phyloP scores from a whole-genome alignment of 2,329 filamentous ascomycete species.

The Ustulina deusta region DNA sequence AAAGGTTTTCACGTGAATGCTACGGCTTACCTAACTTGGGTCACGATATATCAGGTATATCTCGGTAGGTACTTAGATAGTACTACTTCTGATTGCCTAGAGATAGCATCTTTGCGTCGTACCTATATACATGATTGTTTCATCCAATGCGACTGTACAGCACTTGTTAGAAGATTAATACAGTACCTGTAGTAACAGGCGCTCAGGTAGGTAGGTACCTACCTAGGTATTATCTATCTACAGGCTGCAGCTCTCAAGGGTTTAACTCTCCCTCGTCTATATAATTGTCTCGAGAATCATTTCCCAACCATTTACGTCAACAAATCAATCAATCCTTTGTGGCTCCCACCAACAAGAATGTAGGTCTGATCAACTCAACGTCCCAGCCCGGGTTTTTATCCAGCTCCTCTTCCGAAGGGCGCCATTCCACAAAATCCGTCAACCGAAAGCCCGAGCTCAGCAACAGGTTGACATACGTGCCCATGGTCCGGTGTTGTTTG shows the following conservation, averaged over 20 bases:
- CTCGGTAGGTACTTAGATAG: too few relatives aligned
- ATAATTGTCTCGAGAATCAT: too few relatives aligned
- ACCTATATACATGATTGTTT: neutral
- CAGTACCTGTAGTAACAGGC: too few relatives aligned
- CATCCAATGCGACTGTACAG: too few relatives aligned
- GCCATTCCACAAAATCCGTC: conserved; percentile 56
- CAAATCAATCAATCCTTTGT: conserved; percentile 23
- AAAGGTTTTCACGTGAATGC: conserved; percentile 11
- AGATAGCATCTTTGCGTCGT: too few relatives aligned
- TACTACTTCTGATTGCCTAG: too few relatives aligned
- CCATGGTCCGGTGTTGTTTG: conserved; percentile 61
- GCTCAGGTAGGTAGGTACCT: neutral
- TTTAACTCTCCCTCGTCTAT: neutral
- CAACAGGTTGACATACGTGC: conserved; percentile 56
- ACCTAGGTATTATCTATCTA: neutral
- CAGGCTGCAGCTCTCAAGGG: neutral
- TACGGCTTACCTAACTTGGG: neutral
- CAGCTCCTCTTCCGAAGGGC: conserved; percentile 41
- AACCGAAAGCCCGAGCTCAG: conserved; percentile 54
- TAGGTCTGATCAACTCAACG: conserved; percentile 41
- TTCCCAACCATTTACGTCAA: too few relatives aligned
- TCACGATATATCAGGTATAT: too few relatives aligned
- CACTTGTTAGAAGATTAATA: too few relatives aligned
- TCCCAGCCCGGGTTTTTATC: conserved; percentile 35
- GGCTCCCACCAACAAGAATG: conserved; percentile 43